Evolutionary conservation across 345 rosid species (phyloP).

Genomic region (sweet orange (Citrus sinensis)): DVS_A1.0 CM039162.1:30868001-30868500

Average conservation of each 20-base stretch:
- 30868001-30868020: slow-evolving; percentile 15
- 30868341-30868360: background rate
- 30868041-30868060: too few species aligned
- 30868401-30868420: background rate
- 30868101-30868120: too few species aligned
- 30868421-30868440: too few species aligned
- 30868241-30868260: too few species aligned
- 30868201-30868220: slow-evolving; percentile 4
- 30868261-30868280: slow-evolving; percentile 18
- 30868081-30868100: too few species aligned
- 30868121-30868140: too few species aligned
- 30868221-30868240: slow-evolving; percentile 15
- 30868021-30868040: background rate
- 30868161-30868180: too few species aligned
- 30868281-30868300: slow-evolving; percentile 17
- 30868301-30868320: background rate
- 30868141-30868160: too few species aligned
- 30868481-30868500: slow-evolving; percentile 51
- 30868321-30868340: background rate
- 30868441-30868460: slow-evolving; percentile 32
- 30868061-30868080: too few species aligned
- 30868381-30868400: background rate
- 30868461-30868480: slow-evolving; percentile 16
- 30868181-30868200: too few species aligned
- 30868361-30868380: background rate